phyloP scores from a whole-genome alignment of 2,329 filamentous ascomycete species.

The Microcyclospora tardicrescens region DNA sequence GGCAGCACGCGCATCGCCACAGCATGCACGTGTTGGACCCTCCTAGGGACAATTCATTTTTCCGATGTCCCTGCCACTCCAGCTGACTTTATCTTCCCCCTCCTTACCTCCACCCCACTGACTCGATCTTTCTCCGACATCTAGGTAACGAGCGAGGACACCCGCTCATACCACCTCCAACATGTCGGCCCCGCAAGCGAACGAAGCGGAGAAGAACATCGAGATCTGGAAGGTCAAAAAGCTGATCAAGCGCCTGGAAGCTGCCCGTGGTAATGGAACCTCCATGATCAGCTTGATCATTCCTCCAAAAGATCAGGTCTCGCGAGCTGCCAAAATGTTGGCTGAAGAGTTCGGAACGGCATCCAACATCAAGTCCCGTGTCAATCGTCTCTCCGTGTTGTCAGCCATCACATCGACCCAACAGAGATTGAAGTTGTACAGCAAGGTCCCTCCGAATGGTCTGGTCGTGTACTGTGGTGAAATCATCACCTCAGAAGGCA shows the following conservation, averaged over 20 bases:
- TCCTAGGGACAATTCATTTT: too few relatives aligned
- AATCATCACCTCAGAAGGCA: conserved; percentile 97
- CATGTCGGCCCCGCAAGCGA: conserved; percentile 79
- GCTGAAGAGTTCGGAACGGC: conserved; percentile 84
- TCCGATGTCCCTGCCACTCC: background rate
- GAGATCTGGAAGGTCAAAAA: conserved; percentile 99
- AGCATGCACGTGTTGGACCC: too few relatives aligned
- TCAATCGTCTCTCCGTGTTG: conserved; percentile 94
- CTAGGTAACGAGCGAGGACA: background rate
- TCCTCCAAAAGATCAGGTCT: conserved; percentile 96
- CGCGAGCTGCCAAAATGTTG: conserved; percentile 96
- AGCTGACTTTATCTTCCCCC: background rate
- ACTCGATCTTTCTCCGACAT: conserved; percentile 2
- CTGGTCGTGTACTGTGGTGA: conserved; percentile 98
- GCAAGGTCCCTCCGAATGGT: conserved; percentile 95
- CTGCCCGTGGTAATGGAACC: conserved; percentile 94
- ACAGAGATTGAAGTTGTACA: conserved; percentile 97
- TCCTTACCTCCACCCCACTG: background rate
- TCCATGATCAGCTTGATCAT: conserved; percentile 99
- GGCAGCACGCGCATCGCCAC: too few relatives aligned
- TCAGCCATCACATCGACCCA: conserved; percentile 98
- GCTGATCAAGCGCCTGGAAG: conserved; percentile 95
- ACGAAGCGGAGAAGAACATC: conserved; percentile 96
- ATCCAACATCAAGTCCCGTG: conserved; percentile 98
- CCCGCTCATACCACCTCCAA: conserved; percentile 31